Evolutionary conservation across 31 red algal genomes (phyloP).

Genomic region (Porphyra umbilicalis): DNA sequence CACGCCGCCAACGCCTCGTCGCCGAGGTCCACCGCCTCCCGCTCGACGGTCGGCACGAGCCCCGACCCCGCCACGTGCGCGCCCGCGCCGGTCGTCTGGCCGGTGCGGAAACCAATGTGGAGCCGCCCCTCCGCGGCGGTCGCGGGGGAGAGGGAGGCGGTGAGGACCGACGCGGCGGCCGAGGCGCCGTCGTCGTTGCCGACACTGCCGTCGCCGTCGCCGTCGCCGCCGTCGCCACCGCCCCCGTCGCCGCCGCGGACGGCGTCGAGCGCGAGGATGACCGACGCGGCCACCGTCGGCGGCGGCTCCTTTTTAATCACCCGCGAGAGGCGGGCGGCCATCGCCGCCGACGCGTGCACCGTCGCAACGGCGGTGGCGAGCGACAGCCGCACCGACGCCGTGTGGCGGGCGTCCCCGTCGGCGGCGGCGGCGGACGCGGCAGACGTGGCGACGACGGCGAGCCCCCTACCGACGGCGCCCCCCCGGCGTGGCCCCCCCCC

Average conservation of each 20-base stretch:
- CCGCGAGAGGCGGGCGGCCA: constrained; percentile 35
- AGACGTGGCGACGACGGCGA: constrained; percentile 21
- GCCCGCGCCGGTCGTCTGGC: constrained; percentile 70
- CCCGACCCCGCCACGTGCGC: constrained; percentile 50
- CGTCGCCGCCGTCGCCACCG: neutral
- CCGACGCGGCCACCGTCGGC: constrained; percentile 27
- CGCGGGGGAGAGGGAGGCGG: neutral
- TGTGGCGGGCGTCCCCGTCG: constrained; percentile 1
- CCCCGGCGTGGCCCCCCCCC: neutral
- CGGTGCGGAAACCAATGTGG: constrained; percentile 73
- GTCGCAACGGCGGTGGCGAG: constrained; percentile 44
- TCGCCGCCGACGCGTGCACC: constrained; percentile 22
- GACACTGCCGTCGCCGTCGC: constrained; percentile 5
- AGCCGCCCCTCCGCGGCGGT: constrained; percentile 29
- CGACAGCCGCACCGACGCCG: constrained; percentile 14
- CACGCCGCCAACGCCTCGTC: constrained; percentile 46
- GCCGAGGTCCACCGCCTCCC: constrained; percentile 72
- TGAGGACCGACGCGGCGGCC: constrained; percentile 23
- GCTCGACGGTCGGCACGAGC: constrained; percentile 67
- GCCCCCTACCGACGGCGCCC: neutral
- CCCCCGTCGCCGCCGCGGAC: neutral
- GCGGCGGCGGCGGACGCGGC: constrained; percentile 7
- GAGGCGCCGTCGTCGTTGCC: constrained; percentile 11
- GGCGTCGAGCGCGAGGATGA: constrained; percentile 38
- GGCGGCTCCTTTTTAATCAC: constrained; percentile 69